A percentile compares a stretch with the other conserved stretches of the same genome.
phyloP scores from a whole-genome alignment of 164 flowering plant species.

The Dillenia turbinata region DNA sequence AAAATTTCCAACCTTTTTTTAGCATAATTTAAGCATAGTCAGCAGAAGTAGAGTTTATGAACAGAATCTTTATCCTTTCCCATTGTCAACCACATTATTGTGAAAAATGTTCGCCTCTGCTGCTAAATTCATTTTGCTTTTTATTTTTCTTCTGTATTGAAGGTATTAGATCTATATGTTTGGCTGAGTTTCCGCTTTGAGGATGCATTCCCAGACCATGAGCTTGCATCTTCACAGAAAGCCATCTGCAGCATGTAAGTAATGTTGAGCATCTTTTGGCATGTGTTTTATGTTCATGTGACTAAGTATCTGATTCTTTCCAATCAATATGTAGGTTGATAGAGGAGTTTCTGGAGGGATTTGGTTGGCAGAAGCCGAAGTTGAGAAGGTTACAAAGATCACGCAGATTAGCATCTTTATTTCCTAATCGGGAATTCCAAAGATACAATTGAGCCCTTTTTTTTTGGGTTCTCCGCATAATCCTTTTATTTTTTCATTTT shows the following conservation, averaged over 20 bases:
- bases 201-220: conserved; percentile 85
- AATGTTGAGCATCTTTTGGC: background rate
- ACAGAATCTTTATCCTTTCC: background rate
- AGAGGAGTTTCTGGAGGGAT: conserved; percentile 76
- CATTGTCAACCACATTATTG: background rate
- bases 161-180: conserved; percentile 95
- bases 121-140: conserved; percentile 5
- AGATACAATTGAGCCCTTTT: conserved; percentile 7
- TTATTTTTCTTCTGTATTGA: conserved; percentile 7
- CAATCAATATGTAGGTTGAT: conserved; percentile 51
- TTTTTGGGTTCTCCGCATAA: background rate
- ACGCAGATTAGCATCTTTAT: conserved; percentile 7
- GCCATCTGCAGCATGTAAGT: conserved; percentile 82
- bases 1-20: too few species aligned
- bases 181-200: conserved; percentile 94
- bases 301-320: background rate
- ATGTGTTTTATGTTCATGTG: background rate
- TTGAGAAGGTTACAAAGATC: conserved; percentile 17
- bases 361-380: conserved; percentile 58
- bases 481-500: background rate
- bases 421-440: conserved; percentile 3
- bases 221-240: conserved; percentile 82
- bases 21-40: too few species aligned
- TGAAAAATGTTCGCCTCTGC: background rate
- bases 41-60: too few species aligned